Base-by-base conservation (phyloP, 495 filamentous ascomycete genomes). In the Xylaria telfairii region DNA sequence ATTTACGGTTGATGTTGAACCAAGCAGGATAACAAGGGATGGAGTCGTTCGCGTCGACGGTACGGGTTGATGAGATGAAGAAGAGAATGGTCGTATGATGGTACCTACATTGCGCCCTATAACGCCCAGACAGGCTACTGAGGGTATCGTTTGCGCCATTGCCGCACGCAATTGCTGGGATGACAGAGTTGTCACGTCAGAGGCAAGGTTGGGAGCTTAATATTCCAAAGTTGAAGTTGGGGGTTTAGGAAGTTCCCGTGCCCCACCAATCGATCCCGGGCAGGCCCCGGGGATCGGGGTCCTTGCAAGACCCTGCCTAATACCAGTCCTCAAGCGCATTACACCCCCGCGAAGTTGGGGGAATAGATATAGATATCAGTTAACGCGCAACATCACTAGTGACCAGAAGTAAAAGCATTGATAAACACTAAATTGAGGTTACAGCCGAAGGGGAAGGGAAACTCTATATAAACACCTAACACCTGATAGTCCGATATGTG, bases 61-160 rank as follows among this genome's bases (percentile, higher is more conserved):
- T 39, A 10, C 8, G 53, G 53, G 19, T 56, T 56, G 9, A 30
- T 1, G 12, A 8, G 61, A 21, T n/a, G 28, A 3, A 28, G 41
- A 32, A 49, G 19, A 26, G 37, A 24, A 44, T 26, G 39, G 24
- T 44, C 42, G 24, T 41, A 49, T 30, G 21, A 42, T 30, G 12
- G 39, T 56, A 76, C 83, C 54, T 88, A 97, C 93, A 77, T 95
- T 90, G 83, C 95, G 94, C 61, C 95, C 95, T 75, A 99, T 97
- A 28, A 99, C 84, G 74, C 94, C 94, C 70, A 99, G 89, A 79
- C 94, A 97, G 75, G 94, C 94, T 78, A 99, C 95, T 10, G 88
- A 91, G 19, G 93, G 91, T 71, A 87, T 84, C 56, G 79, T 77
- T 69, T 81, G 81, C 72, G 83, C 80, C 84, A 86, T 86, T 61